phyloP scores from a whole-genome alignment of 208 protist species.

The Wallacemonas collosoma region DNA sequence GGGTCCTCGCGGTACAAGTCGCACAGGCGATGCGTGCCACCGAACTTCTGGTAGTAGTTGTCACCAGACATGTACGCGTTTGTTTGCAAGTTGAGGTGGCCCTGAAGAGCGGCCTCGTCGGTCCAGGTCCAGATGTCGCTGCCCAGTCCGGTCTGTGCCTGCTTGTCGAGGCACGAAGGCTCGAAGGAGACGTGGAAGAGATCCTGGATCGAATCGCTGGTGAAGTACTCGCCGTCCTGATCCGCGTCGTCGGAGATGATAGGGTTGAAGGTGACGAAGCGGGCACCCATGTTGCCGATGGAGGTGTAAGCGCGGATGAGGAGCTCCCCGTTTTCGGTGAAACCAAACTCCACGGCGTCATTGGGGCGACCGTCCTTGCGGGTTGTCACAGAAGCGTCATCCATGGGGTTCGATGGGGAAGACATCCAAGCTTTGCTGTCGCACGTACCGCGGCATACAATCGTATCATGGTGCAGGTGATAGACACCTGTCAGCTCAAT shows the following conservation, averaged over 20 bases:
- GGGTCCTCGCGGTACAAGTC: conserved; percentile 76
- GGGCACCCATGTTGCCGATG: conserved; percentile 79
- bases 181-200: conserved; percentile 77
- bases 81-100: conserved; percentile 62
- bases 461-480: conserved; percentile 49
- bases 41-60: conserved; percentile 92
- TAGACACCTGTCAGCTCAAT: conserved; percentile 44
- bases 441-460: conserved; percentile 83
- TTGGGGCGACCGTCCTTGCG: conserved; percentile 53
- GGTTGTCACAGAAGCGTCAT: conserved; percentile 29
- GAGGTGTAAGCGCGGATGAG: conserved; percentile 70
- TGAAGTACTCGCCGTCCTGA: conserved; percentile 32
- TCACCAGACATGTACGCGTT: conserved; percentile 65
- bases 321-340: conserved; percentile 53
- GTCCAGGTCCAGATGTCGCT: conserved; percentile 66
- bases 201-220: conserved; percentile 32
- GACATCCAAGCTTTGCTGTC: conserved; percentile 59
- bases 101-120: conserved; percentile 24
- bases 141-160: conserved; percentile 54
- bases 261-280: conserved; percentile 85
- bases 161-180: conserved; percentile 63
- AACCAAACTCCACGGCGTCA: conserved; percentile 65
- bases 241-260: conserved; percentile 29
- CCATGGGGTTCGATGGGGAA: conserved; percentile 22
- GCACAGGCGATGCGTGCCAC: conserved; percentile 81